Conservation (phyloP, 2,329 filamentous ascomycete species). For the Diaporthe vaccinii region DNA sequence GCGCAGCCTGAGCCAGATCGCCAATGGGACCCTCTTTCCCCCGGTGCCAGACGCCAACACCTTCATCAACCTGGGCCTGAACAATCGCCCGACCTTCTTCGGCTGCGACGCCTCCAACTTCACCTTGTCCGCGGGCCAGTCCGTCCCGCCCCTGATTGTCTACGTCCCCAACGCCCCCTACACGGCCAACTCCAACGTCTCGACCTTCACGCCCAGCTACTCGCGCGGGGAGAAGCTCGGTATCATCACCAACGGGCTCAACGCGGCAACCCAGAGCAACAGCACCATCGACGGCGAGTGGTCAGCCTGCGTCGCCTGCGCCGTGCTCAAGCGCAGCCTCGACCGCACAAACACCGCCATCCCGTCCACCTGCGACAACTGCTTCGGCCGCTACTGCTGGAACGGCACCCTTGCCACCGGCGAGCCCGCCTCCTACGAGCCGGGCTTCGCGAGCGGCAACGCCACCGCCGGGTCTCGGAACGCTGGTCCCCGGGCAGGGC, state of each 20-base stretch:
- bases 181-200: slow-evolving; percentile 80
- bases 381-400: slow-evolving; percentile 93
- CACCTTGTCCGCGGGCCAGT: slow-evolving; percentile 41
- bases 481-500: background rate
- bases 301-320: slow-evolving; percentile 89
- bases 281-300: slow-evolving; percentile 80
- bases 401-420: slow-evolving; percentile 73
- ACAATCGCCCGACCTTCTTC: slow-evolving; percentile 73
- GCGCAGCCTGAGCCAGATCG: slow-evolving; percentile 60
- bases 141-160: slow-evolving; percentile 50
- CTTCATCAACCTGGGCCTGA: slow-evolving; percentile 70
- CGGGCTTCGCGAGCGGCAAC: slow-evolving; percentile 48
- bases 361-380: slow-evolving; percentile 79
- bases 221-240: slow-evolving; percentile 76
- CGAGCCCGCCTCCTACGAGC: slow-evolving; percentile 48
- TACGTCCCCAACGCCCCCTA: slow-evolving; percentile 93
- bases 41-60: slow-evolving; percentile 67
- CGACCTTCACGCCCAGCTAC: slow-evolving; percentile 80
- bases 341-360: slow-evolving; percentile 76
- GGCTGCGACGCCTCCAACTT: slow-evolving; percentile 65
- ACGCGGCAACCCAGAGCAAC: slow-evolving; percentile 87
- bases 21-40: slow-evolving; percentile 70
- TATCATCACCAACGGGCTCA: slow-evolving; percentile 89
- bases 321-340: slow-evolving; percentile 83
- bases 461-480: slow-evolving; percentile 19